These are phyloP conservation scores for Pythium utonaiense DNA, from an alignment of 352 stramenopile genomes.

Conservation along the genomic window DNA sequence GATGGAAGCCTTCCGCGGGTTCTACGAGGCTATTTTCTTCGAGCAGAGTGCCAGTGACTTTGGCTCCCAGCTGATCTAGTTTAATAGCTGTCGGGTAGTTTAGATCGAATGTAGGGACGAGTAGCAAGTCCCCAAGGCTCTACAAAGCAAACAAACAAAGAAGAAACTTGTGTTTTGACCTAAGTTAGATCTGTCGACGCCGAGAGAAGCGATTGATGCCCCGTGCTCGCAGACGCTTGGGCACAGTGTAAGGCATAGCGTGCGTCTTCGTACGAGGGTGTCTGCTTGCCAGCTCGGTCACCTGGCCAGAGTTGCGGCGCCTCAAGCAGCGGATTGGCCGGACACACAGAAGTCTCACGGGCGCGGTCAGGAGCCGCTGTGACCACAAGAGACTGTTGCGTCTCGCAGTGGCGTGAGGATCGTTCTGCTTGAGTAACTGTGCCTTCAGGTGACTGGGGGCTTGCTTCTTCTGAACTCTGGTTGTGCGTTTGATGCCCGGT, in stretches of 20 bases:
- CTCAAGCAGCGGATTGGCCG: background rate
- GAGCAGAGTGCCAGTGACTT: slow-evolving; percentile 40
- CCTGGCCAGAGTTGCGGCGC: background rate
- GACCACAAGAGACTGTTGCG: slow-evolving; percentile 20
- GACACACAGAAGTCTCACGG: background rate
- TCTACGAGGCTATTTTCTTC: slow-evolving; percentile 85
- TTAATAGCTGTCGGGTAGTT: background rate
- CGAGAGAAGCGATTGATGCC: slow-evolving; percentile 4
- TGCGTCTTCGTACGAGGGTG: background rate
- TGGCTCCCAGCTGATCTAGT: slow-evolving; percentile 32
- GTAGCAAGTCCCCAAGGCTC: background rate
- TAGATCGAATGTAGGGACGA: background rate
- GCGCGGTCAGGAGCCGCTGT: background rate
- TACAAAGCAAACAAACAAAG: too few species aligned
- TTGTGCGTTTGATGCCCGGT: background rate
- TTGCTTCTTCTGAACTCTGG: background rate
- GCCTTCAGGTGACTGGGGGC: slow-evolving; percentile 25
- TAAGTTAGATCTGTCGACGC: slow-evolving; percentile 2
- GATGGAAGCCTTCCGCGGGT: slow-evolving; percentile 79
- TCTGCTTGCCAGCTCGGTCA: background rate
- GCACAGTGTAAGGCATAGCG: background rate
- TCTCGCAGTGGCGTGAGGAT: slow-evolving; percentile 15
- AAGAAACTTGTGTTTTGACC: too few species aligned
- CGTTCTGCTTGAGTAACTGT: slow-evolving; percentile 19
- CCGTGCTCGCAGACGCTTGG: background rate